phyloP scores from a whole-genome alignment of 2,329 filamentous ascomycete species.

The Thielaviopsis cerberus region DNA sequence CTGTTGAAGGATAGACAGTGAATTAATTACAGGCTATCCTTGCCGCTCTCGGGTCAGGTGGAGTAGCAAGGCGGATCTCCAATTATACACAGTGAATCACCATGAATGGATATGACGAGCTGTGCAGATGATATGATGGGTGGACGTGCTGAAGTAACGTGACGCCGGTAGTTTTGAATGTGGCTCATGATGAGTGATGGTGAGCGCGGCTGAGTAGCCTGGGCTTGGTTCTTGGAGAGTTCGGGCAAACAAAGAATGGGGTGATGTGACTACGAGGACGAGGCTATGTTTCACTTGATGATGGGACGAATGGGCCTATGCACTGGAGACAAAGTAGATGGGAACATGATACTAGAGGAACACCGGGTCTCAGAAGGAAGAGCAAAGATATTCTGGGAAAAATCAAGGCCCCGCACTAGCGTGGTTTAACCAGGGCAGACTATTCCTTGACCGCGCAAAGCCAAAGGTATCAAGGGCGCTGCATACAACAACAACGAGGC shows the following conservation, averaged over 20 bases:
- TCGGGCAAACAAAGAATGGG: background rate
- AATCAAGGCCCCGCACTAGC: background rate
- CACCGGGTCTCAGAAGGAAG: no score
- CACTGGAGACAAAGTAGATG: no score
- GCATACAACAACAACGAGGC: conserved; percentile 13
- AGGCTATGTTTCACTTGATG: no score
- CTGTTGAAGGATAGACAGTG: no score
- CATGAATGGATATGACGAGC: background rate
- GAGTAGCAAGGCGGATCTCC: no score
- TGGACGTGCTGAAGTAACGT: background rate
- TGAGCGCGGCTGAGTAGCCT: background rate
- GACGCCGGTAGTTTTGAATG: background rate
- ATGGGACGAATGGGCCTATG: background rate
- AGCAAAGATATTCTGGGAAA: background rate
- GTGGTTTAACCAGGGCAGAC: background rate
- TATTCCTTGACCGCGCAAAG: background rate
- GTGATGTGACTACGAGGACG: background rate
- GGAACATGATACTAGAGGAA: no score
- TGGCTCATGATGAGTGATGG: background rate
- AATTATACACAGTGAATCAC: no score
- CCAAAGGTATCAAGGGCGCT: background rate
- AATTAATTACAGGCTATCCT: no score
- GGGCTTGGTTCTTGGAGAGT: no score
- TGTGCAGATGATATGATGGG: background rate
- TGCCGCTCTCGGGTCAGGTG: no score